phyloP scores from a whole-genome alignment of 2,329 filamentous ascomycete genomes.

The Microdochium paspali region DNA sequence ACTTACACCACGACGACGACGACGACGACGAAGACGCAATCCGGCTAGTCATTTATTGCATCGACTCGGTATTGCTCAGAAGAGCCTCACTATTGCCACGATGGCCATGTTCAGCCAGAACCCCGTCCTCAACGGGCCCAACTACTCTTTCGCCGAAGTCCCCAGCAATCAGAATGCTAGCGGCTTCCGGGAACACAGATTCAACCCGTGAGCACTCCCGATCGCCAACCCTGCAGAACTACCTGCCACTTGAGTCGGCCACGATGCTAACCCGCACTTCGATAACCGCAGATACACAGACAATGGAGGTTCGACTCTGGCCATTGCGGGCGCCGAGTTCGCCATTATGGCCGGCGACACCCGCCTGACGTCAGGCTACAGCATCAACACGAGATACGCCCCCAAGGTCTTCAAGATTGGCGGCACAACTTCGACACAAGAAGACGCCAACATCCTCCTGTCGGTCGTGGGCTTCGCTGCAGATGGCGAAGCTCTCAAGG shows the following conservation, averaged over 20 bases:
- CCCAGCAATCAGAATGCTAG: slow-evolving; percentile 39
- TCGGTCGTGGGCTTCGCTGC: slow-evolving; percentile 95
- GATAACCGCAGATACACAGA: slow-evolving; percentile 80
- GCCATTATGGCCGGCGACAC: slow-evolving; percentile 96
- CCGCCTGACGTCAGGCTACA: slow-evolving; percentile 90
- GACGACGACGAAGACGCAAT: too few relatives aligned
- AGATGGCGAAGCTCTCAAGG: slow-evolving; percentile 87
- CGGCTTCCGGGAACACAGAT: slow-evolving; percentile 64
- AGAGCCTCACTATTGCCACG: slow-evolving; percentile 14
- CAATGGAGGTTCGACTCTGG: slow-evolving; percentile 93
- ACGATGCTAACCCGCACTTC: background rate
- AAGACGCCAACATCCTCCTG: slow-evolving; percentile 77
- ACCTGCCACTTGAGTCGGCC: too few relatives aligned
- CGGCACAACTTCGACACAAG: slow-evolving; percentile 76
- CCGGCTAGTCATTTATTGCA: background rate
- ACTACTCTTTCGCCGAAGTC: slow-evolving; percentile 57
- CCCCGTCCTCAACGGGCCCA: slow-evolving; percentile 58
- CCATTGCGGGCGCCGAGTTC: slow-evolving; percentile 90
- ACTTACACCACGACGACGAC: background rate
- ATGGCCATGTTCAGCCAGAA: slow-evolving; percentile 67
- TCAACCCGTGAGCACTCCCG: slow-evolving; percentile 68
- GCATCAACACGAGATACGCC: slow-evolving; percentile 92
- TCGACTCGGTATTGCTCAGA: background rate
- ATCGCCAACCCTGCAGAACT: background rate
- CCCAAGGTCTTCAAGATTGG: slow-evolving; percentile 98